These are phyloP conservation scores for Colletotrichum tropicicola DNA, from an alignment of 2,329 filamentous ascomycete species.

Conservation along the genomic window DNA sequence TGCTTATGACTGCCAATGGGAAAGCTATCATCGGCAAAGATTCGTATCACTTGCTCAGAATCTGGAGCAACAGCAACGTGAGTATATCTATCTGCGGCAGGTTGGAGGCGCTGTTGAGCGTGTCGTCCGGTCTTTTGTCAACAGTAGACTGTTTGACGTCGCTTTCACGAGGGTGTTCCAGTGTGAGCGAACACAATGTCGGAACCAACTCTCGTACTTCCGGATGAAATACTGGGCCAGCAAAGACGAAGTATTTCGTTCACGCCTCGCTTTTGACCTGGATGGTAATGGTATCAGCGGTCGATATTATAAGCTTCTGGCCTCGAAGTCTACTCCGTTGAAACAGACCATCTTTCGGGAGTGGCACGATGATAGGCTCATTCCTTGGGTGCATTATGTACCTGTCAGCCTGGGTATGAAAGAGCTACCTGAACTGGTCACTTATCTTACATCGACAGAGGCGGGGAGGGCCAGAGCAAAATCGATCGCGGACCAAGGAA, in stretches of 20 bases:
- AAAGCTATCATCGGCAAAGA: constrained; percentile 56
- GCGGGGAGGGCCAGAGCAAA: constrained; percentile 57
- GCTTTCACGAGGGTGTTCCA: constrained; percentile 56
- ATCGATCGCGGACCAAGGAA: constrained; percentile 62
- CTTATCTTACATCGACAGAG: constrained; percentile 52
- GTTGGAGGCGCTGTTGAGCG: constrained; percentile 29
- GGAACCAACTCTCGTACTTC: constrained; percentile 44
- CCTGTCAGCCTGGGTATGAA: constrained; percentile 59
- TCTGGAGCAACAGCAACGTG: neutral
- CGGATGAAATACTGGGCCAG: constrained; percentile 40
- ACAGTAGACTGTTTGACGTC: constrained; percentile 51
- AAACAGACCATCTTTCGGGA: constrained; percentile 63
- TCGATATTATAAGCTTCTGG: constrained; percentile 59
- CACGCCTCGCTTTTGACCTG: constrained; percentile 57
- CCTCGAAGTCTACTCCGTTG: constrained; percentile 54
- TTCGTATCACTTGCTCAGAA: constrained; percentile 49
- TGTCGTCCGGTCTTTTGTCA: constrained; percentile 42
- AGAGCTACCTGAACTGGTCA: constrained; percentile 61
- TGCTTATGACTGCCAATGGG: constrained; percentile 46
- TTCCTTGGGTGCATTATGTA: constrained; percentile 66
- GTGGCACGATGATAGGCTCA: constrained; percentile 66
- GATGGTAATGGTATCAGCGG: constrained; percentile 67
- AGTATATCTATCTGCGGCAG: constrained; percentile 44
- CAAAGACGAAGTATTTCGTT: constrained; percentile 46
- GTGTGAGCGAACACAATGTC: constrained; percentile 47